phyloP scores from a whole-genome alignment of 106 monocot genomes.

The Apostasia ramifera region DNA sequence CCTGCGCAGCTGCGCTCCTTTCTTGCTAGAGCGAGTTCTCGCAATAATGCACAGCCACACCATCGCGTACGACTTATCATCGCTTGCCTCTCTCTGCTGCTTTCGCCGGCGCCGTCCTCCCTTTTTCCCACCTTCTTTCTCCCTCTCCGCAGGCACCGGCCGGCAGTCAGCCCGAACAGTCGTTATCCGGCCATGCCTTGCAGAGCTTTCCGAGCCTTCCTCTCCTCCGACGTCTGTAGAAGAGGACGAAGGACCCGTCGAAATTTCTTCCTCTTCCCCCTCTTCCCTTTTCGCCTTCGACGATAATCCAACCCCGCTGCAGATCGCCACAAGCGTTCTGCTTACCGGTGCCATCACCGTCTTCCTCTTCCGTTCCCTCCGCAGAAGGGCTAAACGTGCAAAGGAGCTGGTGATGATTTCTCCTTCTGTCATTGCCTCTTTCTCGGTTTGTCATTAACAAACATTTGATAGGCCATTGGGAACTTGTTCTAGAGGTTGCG shows the following conservation, averaged over 20 bases:
- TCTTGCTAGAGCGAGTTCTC: neutral
- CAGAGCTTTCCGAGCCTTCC: neutral
- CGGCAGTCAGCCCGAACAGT: neutral
- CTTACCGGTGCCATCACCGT: slow-evolving; percentile 86
- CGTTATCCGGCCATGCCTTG: neutral
- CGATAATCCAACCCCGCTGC: slow-evolving; percentile 75
- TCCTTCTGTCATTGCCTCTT: neutral
- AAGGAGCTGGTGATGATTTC: slow-evolving; percentile 52
- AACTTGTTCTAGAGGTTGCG: slow-evolving; percentile 53
- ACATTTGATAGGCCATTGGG: neutral
- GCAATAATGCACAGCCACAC: neutral
- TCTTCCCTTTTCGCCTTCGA: slow-evolving; percentile 54
- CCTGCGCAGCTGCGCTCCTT: neutral
- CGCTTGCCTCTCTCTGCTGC: neutral
- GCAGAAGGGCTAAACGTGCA: slow-evolving; percentile 81
- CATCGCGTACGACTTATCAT: neutral
- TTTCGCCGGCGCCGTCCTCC: neutral
- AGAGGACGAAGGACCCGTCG: slow-evolving; percentile 52
- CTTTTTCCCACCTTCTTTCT: neutral
- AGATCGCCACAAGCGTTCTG: slow-evolving; percentile 78
- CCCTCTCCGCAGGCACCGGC: neutral
- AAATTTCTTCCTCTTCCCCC: slow-evolving; percentile 34
- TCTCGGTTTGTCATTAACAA: neutral
- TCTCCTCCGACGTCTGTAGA: neutral
- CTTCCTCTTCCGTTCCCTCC: slow-evolving; percentile 92